Evolutionary conservation across 768 basidiomycete species (phyloP), one percentile per base, ranked within the genome.

Genomic region (Suillus weaverae): DNA sequence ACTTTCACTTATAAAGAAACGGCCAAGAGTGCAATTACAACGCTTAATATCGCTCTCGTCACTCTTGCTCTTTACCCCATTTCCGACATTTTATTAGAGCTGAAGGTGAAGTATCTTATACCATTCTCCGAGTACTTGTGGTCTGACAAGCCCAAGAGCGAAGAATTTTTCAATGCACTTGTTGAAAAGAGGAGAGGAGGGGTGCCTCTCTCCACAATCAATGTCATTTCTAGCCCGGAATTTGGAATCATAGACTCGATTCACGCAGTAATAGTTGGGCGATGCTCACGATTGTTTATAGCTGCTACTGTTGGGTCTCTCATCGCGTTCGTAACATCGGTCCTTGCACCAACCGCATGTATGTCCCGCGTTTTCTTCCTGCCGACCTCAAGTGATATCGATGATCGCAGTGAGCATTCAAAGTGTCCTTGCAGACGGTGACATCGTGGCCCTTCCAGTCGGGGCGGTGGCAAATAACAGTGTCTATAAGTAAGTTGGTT

Each of bases 121-220:
- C 18, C 4, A 54, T 55, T 33, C 22, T 9, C 61, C n/a, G 48
- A 22, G 53, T 33, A 2, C n/a, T 46, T 46, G 11, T 33, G 53
- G 53, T 16, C 53, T 54, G 32, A 33, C 11, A 4, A 4, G 9
- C 32, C 11, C 53, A 54, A 73, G 72, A 70, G 71, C 33, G 72
- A 73, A 64, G 72, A 73, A 44, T 76, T 77, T n/a, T 76, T 76
- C 53, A 70, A 74, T 13, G 57, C 32, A 11, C 39, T 76, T 10
- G 44, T 63, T 16, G 57, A 1, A 65, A 50, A 1, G 53, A 20
- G 10, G 43, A 64, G 2, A 14, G 14, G 7, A 18, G 74, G 74
- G 30, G 63, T 75, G n/a, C 74, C 68, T 9, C 50, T 75, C 51
- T 68, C 70, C 33, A 66, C 68, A 2, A 46, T 75, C 55, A 74